These are phyloP conservation scores for Fistulifera solaris DNA, from an alignment of 108 stramenopile genomes.

Conservation along the genomic window DNA sequence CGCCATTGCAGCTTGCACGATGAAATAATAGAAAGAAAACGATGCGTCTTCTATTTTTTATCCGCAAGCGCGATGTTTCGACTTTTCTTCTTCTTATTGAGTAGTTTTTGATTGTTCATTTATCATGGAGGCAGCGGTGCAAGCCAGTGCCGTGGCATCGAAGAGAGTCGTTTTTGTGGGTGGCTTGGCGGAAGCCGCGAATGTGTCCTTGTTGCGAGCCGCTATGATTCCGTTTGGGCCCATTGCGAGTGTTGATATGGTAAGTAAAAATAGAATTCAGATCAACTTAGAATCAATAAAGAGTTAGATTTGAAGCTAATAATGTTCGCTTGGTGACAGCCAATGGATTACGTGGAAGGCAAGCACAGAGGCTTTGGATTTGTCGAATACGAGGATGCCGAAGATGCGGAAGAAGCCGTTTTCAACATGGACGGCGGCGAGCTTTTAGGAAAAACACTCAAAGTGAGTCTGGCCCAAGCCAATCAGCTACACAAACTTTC, in stretches of 20 bases:
- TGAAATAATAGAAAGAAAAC: no score
- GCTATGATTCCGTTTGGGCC: conserved; percentile 93
- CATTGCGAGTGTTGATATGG: conserved; percentile 48
- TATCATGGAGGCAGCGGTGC: no score
- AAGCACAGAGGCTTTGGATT: conserved; percentile 88
- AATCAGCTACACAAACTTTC: conserved; percentile 48
- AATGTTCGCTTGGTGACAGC: conserved; percentile 12
- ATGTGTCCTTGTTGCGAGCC: conserved; percentile 77
- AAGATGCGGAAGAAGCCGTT: conserved; percentile 82
- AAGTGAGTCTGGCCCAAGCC: conserved; percentile 77
- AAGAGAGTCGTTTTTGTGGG: conserved; percentile 63
- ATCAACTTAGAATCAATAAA: no score
- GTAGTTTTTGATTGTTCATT: no score
- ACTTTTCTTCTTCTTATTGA: no score
- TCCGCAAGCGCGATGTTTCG: no score
- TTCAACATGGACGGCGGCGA: conserved; percentile 95
- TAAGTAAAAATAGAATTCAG: conserved; percentile 6
- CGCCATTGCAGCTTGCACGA: no score
- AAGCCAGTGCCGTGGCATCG: no score
- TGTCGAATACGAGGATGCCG: conserved; percentile 82
- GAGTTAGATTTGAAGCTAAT: not conserved
- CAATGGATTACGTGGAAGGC: conserved; percentile 69
- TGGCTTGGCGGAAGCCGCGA: conserved; percentile 81
- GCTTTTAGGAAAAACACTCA: conserved; percentile 74
- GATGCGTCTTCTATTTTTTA: no score